Percentiles rank a stretch among this genome's conserved stretches.
Conservation (phyloP, 345 rosid genomes). For the Chamaenerion angustifolium region DNA sequence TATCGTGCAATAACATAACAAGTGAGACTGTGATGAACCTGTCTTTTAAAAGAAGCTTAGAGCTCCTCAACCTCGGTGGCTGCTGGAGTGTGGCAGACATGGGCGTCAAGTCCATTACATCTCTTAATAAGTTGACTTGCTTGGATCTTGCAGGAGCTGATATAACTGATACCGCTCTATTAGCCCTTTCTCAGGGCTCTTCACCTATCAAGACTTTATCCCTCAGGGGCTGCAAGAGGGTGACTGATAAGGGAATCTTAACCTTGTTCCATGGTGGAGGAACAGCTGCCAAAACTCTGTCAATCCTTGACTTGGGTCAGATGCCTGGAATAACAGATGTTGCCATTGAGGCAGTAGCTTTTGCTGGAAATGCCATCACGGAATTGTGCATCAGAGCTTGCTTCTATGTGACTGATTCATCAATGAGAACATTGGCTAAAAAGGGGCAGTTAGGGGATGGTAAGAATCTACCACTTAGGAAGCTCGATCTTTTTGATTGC, state of each 20-base stretch:
- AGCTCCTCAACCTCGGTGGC: slow-evolving; percentile 47
- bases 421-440: slow-evolving; percentile 31
- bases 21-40: slow-evolving; percentile 62
- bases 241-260: slow-evolving; percentile 50
- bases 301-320: slow-evolving; percentile 46
- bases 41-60: slow-evolving; percentile 29
- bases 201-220: slow-evolving; percentile 32
- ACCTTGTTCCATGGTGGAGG: slow-evolving; percentile 33
- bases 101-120: slow-evolving; percentile 30
- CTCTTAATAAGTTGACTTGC: slow-evolving; percentile 28
- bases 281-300: slow-evolving; percentile 27
- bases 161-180: slow-evolving; percentile 49
- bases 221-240: slow-evolving; percentile 55
- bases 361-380: slow-evolving; percentile 24
- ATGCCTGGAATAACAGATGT: slow-evolving; percentile 50
- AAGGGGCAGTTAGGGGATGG: slow-evolving; percentile 21
- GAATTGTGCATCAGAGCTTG: slow-evolving; percentile 46
- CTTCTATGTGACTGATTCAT: slow-evolving; percentile 35
- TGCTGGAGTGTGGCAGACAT: slow-evolving; percentile 55
- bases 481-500: slow-evolving; percentile 51
- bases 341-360: slow-evolving; percentile 22
- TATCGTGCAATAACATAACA: slow-evolving; percentile 44
- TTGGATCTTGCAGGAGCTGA: slow-evolving; percentile 53
- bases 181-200: slow-evolving; percentile 26
- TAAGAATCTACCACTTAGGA: slow-evolving; percentile 21